phyloP scores from a whole-genome alignment of 2,329 filamentous ascomycete species.

The Hypocrella siamensis region DNA sequence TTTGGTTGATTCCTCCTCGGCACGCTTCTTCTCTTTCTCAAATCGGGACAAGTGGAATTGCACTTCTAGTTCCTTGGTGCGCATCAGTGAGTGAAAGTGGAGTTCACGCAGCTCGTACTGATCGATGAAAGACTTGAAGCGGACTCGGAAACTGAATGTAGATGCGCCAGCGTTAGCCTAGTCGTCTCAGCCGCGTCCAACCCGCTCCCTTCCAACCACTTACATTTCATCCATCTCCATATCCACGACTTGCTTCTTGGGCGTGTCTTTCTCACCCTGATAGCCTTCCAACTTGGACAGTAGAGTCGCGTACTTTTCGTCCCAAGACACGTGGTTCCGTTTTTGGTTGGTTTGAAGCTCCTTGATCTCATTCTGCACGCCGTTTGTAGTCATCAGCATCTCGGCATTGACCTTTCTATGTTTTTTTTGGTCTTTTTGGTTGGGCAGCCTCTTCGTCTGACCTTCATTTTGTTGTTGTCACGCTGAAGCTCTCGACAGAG shows the following conservation, averaged over 20 bases:
- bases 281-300: slow-evolving; percentile 77
- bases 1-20: slow-evolving; percentile 65
- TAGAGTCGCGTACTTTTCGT: slow-evolving; percentile 68
- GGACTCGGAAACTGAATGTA: slow-evolving; percentile 47
- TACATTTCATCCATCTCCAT: slow-evolving; percentile 83
- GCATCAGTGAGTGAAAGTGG: slow-evolving; percentile 82
- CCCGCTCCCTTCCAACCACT: slow-evolving; percentile 14
- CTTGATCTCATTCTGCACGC: slow-evolving; percentile 69
- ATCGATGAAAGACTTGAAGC: slow-evolving; percentile 91
- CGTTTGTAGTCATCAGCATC: slow-evolving; percentile 10
- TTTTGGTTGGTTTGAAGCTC: slow-evolving; percentile 77
- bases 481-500: slow-evolving; percentile 85
- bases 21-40: slow-evolving; percentile 78
- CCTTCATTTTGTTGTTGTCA: slow-evolving; percentile 97
- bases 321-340: slow-evolving; percentile 65
- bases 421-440: not conserved
- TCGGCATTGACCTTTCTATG: not conserved
- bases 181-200: not conserved
- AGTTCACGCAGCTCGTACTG: slow-evolving; percentile 93
- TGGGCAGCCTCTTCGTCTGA: slow-evolving; percentile 20
- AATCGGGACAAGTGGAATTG: slow-evolving; percentile 79
- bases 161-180: not conserved
- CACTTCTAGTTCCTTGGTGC: slow-evolving; percentile 90
- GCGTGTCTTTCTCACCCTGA: slow-evolving; percentile 72
- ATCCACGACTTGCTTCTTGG: slow-evolving; percentile 65